A percentile compares a stretch with the other conserved stretches of the same genome.
phyloP scores from a whole-genome alignment of 179 eudicot species.

The Corrigiola litoralis region DNA sequence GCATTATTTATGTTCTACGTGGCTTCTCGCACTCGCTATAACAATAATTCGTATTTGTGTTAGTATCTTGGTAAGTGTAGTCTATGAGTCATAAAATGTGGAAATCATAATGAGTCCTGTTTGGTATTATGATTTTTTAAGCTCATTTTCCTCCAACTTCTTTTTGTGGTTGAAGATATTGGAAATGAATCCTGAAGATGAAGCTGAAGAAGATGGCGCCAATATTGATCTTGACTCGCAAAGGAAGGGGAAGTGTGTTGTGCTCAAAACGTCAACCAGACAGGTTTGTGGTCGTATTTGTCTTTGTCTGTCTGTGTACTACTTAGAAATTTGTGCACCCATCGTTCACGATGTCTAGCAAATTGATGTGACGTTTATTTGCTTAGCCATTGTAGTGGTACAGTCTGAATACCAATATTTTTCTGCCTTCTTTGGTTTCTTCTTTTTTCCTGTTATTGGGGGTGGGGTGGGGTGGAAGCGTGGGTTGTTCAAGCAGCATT shows the following conservation, averaged over 20 bases:
- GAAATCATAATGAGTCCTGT: neutral
- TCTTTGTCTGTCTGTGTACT: neutral
- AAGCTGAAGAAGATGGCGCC: constrained; percentile 98
- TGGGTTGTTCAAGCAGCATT: no score
- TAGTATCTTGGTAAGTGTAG: no score
- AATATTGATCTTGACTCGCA: constrained; percentile 96
- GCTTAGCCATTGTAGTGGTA: neutral
- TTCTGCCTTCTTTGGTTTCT: no score
- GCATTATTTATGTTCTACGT: no score
- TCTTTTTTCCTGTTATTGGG: no score
- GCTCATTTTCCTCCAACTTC: neutral
- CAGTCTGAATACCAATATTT: no score
- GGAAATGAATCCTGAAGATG: constrained; percentile 99
- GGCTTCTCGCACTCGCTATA: no score
- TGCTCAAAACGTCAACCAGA: constrained; percentile 89
- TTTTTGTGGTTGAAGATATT: constrained; percentile 44
- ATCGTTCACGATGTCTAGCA: neutral
- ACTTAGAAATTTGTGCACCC: neutral
- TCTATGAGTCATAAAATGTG: neutral
- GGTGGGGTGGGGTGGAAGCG: no score
- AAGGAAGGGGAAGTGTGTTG: constrained; percentile 97
- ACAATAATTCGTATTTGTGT: no score
- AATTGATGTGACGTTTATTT: neutral
- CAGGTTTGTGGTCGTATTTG: constrained; percentile 42
- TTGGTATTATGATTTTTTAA: neutral